phyloP scores from a whole-genome alignment of 305 asterid genomes.

The Stenogyne calaminthoides region DNA sequence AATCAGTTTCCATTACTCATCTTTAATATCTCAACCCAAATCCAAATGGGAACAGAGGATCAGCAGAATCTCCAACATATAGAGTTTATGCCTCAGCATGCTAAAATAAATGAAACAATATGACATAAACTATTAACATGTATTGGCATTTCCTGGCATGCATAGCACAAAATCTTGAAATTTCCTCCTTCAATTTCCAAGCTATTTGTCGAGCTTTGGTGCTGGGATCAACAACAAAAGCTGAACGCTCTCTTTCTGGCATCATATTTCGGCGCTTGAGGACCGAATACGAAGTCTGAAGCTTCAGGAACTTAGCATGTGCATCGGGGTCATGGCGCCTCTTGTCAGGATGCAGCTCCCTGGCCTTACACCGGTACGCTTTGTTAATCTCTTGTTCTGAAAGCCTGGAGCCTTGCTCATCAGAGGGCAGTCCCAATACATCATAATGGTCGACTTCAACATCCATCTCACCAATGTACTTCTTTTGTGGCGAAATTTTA shows the following conservation, averaged over 20 bases:
- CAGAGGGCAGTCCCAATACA: slow-evolving; percentile 75
- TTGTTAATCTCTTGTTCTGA: slow-evolving; percentile 77
- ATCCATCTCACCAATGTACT: slow-evolving; percentile 48
- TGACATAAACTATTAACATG: no score
- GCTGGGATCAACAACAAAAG: slow-evolving; percentile 55
- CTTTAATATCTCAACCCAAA: no score
- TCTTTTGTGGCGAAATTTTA: no score
- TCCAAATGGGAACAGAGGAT: no score
- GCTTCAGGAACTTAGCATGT: slow-evolving; percentile 65
- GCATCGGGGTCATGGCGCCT: slow-evolving; percentile 77
- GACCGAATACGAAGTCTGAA: slow-evolving; percentile 67
- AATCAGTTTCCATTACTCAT: no score
- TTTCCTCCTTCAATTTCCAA: slow-evolving; percentile 64
- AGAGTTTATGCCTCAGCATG: no score
- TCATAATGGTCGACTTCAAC: slow-evolving; percentile 67
- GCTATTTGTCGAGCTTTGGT: slow-evolving; percentile 55
- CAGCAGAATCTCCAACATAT: no score
- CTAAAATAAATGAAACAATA: no score
- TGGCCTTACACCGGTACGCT: slow-evolving; percentile 70
- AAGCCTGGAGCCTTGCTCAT: slow-evolving; percentile 75
- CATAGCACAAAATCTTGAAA: slow-evolving; percentile 66
- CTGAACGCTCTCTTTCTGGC: slow-evolving; percentile 78
- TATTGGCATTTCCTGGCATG: slow-evolving; percentile 34
- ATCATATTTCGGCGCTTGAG: slow-evolving; percentile 81
- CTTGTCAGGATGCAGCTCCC: slow-evolving; percentile 88